Base-by-base conservation (phyloP, 2,329 filamentous ascomycete genomes). In the Arthrinium puccinioides region DNA sequence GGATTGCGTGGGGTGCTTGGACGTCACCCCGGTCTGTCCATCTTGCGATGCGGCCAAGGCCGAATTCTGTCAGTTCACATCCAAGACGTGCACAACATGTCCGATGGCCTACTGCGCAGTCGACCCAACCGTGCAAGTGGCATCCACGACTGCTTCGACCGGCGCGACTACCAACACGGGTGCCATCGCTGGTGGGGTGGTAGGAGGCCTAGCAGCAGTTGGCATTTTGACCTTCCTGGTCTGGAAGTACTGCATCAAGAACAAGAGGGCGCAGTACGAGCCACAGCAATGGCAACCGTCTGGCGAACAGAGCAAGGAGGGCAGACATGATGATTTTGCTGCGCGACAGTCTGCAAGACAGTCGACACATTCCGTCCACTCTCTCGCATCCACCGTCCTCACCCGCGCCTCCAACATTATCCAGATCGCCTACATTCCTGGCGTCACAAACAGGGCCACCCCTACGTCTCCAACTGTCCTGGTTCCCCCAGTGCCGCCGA, bases 341-440 rank as follows among this genome's bases (percentile, higher is more conserved):
- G 63, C 53, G 61, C 74, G 56, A 69, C 74, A 66, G 45, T 73
- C 77, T 49, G 72, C 80, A 46, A 74, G 88, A 49, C 76, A 84
- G 38, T 92, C 89, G 9, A 85, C 86, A 30, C 80, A 92, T 57
- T 86, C 86, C n/a, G 82, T 90, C 38, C 76, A 84, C 53, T 97
- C 90, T 10, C 87, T 98, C 56, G 92, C 92, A 13, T 96, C 89
- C 9, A 97, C 90, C 19, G 88, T 97, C 41, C 76, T 96, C 43
- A 97, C 92, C 14, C 82, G 92, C 44, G 92, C 92, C 33, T 97
- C 92, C 54, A 98, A 98, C 67, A 90, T 98, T 57, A 98, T 98
- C 53, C 92, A 97, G 64, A 98, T 98, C 62, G 92, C 92, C 39
- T 98, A 97, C 61, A 97, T 98, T 48, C 92, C 92, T 11, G 92